Conservation (phyloP, 129 eudicot genomes). For the Saposhnikovia divaricata region DNA sequence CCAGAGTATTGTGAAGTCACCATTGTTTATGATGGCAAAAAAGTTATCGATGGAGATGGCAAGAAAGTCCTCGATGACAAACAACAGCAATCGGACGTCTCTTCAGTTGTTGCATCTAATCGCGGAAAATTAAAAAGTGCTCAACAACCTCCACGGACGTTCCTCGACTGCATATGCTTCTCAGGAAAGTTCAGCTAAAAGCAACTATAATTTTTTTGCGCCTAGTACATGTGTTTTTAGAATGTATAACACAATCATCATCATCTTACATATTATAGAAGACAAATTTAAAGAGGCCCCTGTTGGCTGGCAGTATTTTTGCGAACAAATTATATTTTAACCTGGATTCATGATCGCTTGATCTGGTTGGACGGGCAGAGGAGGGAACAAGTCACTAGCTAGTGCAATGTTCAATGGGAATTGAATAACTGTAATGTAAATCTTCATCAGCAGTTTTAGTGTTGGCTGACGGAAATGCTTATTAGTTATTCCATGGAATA, state of each 20-base stretch:
- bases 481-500: not conserved
- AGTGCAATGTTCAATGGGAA: not conserved
- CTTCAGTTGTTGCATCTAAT: slow-evolving; percentile 26
- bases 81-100: slow-evolving; percentile 11
- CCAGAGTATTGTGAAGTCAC: slow-evolving; percentile 65
- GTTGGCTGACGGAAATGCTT: not conserved
- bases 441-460: not conserved
- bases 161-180: slow-evolving; percentile 69
- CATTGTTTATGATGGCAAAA: slow-evolving; percentile 43
- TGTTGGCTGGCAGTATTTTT: not conserved
- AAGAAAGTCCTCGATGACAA: slow-evolving; percentile 21
- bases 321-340: not conserved
- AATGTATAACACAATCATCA: not conserved
- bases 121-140: slow-evolving; percentile 20
- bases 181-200: slow-evolving; percentile 38
- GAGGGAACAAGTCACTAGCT: not conserved
- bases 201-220: not conserved
- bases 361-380: too few relatives aligned
- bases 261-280: not conserved
- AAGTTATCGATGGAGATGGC: slow-evolving; percentile 24
- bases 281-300: not conserved
- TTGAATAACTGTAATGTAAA: not conserved
- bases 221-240: not conserved
- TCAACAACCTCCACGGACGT: slow-evolving; percentile 25
- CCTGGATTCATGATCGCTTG: not conserved